A percentile compares a stretch with the other conserved stretches of the same genome.
Conservation (phyloP, 1,284 basidiomycete species). For the Papiliotrema terrestris region DNA sequence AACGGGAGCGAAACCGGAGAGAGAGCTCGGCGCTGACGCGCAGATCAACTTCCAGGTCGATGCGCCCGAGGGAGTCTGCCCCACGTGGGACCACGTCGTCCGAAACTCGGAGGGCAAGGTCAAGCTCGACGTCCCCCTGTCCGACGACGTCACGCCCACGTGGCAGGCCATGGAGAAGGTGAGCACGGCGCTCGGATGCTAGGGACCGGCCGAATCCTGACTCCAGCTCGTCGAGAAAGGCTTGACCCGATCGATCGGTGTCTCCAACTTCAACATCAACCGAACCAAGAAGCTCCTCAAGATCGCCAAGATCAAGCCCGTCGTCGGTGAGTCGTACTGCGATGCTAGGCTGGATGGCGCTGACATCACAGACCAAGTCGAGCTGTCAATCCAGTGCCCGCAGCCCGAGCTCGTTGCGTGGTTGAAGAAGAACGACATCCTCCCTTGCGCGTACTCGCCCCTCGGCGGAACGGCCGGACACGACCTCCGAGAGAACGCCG, state of each 20-base stretch:
- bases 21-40: slow-evolving; percentile 5
- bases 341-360: background rate
- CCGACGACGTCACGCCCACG: slow-evolving; percentile 65
- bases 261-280: slow-evolving; percentile 65
- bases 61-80: slow-evolving; percentile 34
- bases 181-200: background rate
- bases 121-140: slow-evolving; percentile 60
- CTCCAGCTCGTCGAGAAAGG: slow-evolving; percentile 47
- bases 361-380: slow-evolving; percentile 58
- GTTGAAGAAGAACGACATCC: slow-evolving; percentile 56
- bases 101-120: slow-evolving; percentile 50
- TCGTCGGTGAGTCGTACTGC: slow-evolving; percentile 53
- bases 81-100: slow-evolving; percentile 24
- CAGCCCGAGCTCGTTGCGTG: slow-evolving; percentile 75
- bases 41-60: slow-evolving; percentile 46
- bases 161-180: slow-evolving; percentile 60
- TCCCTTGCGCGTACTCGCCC: slow-evolving; percentile 75
- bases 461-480: slow-evolving; percentile 66
- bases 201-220: too few relatives aligned
- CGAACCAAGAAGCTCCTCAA: slow-evolving; percentile 68
- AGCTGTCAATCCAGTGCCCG: slow-evolving; percentile 75
- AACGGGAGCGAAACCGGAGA: slow-evolving; percentile 12
- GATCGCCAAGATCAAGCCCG: slow-evolving; percentile 54
- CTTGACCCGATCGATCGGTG: slow-evolving; percentile 61
- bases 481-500: slow-evolving; percentile 61